Percentiles rank a stretch among this genome's conserved stretches.
phyloP scores from a whole-genome alignment of 768 basidiomycete genomes.

The Suillus brevipes region DNA sequence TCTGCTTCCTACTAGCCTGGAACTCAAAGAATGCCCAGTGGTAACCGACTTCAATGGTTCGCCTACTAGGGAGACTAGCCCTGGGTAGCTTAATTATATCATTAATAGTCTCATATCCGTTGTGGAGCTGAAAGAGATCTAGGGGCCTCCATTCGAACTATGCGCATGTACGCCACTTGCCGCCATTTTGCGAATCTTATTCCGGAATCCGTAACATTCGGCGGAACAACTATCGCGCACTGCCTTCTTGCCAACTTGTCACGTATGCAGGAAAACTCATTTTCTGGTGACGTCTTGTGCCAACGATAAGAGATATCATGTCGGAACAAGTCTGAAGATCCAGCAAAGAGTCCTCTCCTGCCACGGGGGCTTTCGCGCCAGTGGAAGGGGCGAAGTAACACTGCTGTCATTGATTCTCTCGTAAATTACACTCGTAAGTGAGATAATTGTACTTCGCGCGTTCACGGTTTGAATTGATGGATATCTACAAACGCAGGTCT shows the following conservation, averaged over 20 bases:
- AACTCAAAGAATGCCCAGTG: background rate
- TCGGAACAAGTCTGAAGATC: slow-evolving; percentile 51
- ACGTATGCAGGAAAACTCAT: slow-evolving; percentile 56
- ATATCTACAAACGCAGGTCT: background rate
- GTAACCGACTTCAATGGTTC: background rate
- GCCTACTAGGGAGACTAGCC: background rate
- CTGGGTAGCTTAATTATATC: background rate
- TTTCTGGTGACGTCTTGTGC: slow-evolving; percentile 74
- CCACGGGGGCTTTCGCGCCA: slow-evolving; percentile 35
- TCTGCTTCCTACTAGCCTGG: slow-evolving; percentile 54
- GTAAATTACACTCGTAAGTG: background rate
- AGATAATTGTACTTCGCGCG: background rate
- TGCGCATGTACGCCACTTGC: slow-evolving; percentile 63
- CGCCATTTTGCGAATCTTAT: slow-evolving; percentile 68
- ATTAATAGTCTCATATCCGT: background rate
- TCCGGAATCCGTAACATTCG: slow-evolving; percentile 54
- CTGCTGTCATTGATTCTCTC: background rate
- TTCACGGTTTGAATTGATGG: background rate
- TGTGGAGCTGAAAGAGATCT: slow-evolving; percentile 40
- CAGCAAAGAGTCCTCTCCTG: slow-evolving; percentile 43
- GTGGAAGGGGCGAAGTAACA: slow-evolving; percentile 40
- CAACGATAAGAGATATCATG: slow-evolving; percentile 75
- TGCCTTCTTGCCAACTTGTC: slow-evolving; percentile 60
- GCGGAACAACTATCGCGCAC: slow-evolving; percentile 72
- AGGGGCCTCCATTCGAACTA: slow-evolving; percentile 52